Percentiles rank a stretch among this genome's conserved stretches.
Evolutionary conservation across 73 alveolate genomes (phyloP).

Genomic region (Breviolum minutum): DNA sequence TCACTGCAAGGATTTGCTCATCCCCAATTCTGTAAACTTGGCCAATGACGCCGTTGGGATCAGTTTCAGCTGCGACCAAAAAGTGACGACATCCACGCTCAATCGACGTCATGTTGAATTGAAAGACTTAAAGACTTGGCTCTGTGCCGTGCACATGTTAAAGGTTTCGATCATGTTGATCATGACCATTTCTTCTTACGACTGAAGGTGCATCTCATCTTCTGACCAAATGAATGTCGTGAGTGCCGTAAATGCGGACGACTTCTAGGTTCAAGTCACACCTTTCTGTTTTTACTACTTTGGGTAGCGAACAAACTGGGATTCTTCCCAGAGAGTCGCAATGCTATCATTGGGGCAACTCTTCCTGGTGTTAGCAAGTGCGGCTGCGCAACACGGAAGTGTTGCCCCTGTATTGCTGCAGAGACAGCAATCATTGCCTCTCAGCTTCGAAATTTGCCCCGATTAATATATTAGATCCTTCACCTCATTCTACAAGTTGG

Average conservation of each 20-base stretch:
- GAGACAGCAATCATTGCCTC: conserved; percentile 58
- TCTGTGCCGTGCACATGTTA: no score
- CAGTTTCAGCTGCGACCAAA: no score
- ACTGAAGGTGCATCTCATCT: not conserved
- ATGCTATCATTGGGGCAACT: conserved; percentile 4
- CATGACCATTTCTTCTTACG: not conserved
- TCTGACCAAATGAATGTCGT: not conserved
- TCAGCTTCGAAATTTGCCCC: not conserved
- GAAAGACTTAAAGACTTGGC: no score
- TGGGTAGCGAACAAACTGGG: conserved; percentile 20
- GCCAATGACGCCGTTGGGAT: not conserved
- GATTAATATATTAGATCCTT: no score
- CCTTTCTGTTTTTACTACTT: not conserved
- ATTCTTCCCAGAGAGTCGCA: not conserved
- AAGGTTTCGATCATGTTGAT: not conserved
- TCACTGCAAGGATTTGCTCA: not conserved
- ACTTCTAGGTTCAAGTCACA: conserved; percentile 29
- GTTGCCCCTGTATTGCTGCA: conserved; percentile 78
- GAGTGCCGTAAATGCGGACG: no score
- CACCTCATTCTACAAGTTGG: no score
- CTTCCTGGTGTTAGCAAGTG: not conserved
- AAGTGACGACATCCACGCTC: no score
- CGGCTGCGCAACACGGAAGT: not conserved
- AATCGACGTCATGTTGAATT: no score
- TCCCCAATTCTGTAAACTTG: no score